phyloP scores from a whole-genome alignment of 495 filamentous ascomycete species.

The Penicillium roqueforti region DNA sequence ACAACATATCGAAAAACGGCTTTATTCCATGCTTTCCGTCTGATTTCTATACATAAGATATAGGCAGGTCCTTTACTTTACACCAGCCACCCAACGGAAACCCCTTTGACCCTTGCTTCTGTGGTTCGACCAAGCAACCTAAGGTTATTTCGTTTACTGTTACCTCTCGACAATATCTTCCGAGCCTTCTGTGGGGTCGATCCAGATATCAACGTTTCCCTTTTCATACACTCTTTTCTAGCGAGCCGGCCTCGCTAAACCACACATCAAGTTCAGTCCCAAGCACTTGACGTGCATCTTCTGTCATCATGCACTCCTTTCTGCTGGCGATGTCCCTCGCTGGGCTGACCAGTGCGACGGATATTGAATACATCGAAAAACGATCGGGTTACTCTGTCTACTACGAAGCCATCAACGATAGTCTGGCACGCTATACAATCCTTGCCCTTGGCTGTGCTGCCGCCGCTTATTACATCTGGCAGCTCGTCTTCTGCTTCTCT shows the following conservation, averaged over 20 bases:
- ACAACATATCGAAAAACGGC: slow-evolving; percentile 6
- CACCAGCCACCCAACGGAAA: slow-evolving; percentile 2
- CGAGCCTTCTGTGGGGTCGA: not conserved
- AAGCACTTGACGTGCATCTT: not conserved
- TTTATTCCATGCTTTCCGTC: slow-evolving; percentile 6
- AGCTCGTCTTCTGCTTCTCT: slow-evolving; percentile 47
- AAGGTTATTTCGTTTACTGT: slow-evolving; percentile 14
- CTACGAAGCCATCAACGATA: slow-evolving; percentile 38
- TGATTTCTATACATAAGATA: slow-evolving; percentile 11
- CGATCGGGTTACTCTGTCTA: slow-evolving; percentile 18
- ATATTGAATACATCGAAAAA: slow-evolving; percentile 33
- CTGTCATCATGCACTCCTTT: slow-evolving; percentile 13
- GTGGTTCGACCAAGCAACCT: slow-evolving; percentile 9
- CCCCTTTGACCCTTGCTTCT: not conserved
- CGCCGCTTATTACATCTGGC: slow-evolving; percentile 48
- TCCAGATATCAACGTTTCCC: slow-evolving; percentile 5
- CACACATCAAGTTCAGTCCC: not conserved
- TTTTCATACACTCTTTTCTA: slow-evolving; percentile 1
- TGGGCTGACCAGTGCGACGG: slow-evolving; percentile 26
- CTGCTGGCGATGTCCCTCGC: slow-evolving; percentile 25
- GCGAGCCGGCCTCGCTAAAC: slow-evolving; percentile 27
- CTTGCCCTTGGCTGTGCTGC: slow-evolving; percentile 50
- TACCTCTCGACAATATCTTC: not conserved
- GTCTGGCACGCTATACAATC: slow-evolving; percentile 38
- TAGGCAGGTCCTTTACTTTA: slow-evolving; percentile 24